phyloP scores from a whole-genome alignment of 106 monocot genomes.

The Dendrobium nobile region DNA sequence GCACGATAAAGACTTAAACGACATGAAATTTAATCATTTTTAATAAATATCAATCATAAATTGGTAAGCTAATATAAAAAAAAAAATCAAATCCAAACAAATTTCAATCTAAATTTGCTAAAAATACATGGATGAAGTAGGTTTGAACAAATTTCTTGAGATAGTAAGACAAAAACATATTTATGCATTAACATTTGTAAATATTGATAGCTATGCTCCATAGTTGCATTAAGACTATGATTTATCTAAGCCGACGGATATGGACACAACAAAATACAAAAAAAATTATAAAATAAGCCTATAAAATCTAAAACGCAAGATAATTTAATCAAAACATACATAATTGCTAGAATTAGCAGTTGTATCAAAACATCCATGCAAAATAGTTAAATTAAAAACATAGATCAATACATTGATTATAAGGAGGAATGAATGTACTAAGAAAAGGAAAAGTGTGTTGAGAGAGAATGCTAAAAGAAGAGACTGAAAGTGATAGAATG shows the following conservation, averaged over 20 bases:
- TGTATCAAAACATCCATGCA: neutral
- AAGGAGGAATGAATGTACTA: neutral
- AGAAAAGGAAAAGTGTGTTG: neutral
- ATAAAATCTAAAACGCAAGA: neutral
- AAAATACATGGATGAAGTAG: neutral
- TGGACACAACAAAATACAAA: neutral
- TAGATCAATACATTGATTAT: neutral
- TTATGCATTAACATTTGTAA: neutral
- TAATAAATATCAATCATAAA: neutral
- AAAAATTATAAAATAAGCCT: neutral
- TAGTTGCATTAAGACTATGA: neutral
- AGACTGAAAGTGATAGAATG: neutral
- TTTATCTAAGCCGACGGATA: neutral
- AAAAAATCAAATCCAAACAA: neutral
- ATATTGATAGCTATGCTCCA: neutral
- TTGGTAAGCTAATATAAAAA: neutral
- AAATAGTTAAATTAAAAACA: neutral
- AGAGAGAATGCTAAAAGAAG: neutral
- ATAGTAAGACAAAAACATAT: neutral
- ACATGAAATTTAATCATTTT: neutral
- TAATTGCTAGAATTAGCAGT: neutral
- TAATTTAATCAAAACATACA: neutral
- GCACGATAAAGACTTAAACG: neutral
- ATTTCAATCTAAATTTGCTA: neutral
- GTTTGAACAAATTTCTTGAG: neutral